Evolutionary conservation across 495 filamentous ascomycete species (phyloP).

Genomic region (Tirmania nivea): DNA sequence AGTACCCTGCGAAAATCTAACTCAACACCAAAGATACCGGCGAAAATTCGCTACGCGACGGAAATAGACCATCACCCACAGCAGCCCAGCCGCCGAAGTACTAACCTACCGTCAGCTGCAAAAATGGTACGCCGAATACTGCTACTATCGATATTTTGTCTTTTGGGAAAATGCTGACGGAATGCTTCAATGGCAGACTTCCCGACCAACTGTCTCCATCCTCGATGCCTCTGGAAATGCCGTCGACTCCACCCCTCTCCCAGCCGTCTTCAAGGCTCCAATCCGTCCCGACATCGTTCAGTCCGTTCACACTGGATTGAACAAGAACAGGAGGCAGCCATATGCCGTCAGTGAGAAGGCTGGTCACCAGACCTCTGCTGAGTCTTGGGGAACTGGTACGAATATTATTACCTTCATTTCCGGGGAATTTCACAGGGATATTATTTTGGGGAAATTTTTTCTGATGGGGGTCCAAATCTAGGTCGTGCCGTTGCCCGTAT

Average conservation of each 20-base stretch:
- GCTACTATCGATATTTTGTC: too few relatives aligned
- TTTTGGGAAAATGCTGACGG: background rate
- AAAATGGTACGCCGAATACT: too few relatives aligned
- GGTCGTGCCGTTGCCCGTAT: constrained; percentile 99
- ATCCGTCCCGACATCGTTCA: constrained; percentile 99
- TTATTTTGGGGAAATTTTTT: background rate
- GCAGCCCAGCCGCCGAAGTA: too few relatives aligned
- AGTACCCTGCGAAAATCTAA: too few relatives aligned
- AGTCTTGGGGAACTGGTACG: constrained; percentile 99
- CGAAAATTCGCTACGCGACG: too few relatives aligned
- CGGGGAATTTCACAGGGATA: background rate
- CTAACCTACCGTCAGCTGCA: too few relatives aligned
- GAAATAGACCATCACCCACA: too few relatives aligned
- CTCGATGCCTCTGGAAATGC: constrained; percentile 77
- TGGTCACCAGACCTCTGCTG: constrained; percentile 97
- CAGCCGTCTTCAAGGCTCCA: constrained; percentile 80
- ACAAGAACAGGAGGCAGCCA: constrained; percentile 99
- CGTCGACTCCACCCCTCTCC: constrained; percentile 66
- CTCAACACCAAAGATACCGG: too few relatives aligned
- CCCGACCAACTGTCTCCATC: constrained; percentile 85
- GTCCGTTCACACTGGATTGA: constrained; percentile 94
- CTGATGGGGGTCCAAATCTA: constrained; percentile 20
- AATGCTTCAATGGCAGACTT: constrained; percentile 34
- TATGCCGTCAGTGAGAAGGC: constrained; percentile 99
- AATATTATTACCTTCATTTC: constrained; percentile 16